These are phyloP conservation scores for Pleurotus eryngii DNA, from an alignment of 768 basidiomycete genomes.

Conservation along the genomic window DNA sequence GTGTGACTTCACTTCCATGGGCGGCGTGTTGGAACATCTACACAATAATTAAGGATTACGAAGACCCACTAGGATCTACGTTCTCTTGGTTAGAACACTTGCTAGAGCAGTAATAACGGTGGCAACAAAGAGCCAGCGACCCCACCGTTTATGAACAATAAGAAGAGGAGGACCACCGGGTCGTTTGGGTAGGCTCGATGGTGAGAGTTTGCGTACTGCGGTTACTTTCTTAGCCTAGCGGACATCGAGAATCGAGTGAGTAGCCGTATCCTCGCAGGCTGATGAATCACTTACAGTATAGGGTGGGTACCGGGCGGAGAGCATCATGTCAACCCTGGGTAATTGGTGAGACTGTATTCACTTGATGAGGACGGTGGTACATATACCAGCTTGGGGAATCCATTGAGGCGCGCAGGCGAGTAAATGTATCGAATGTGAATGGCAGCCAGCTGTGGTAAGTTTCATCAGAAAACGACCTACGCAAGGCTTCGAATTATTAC, in stretches of 20 bases:
- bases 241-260: not conserved
- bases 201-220: conserved; percentile 19
- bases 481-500: conserved; percentile 14
- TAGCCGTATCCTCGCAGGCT: no score
- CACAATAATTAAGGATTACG: no score
- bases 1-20: no score
- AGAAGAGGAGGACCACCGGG: conserved; percentile 37
- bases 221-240: conserved; percentile 30
- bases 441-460: conserved; percentile 48
- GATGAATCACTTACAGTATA: conserved; percentile 34
- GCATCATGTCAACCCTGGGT: conserved; percentile 44
- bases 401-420: conserved; percentile 61
- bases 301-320: conserved; percentile 60
- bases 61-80: conserved; percentile 20
- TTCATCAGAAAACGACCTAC: conserved; percentile 1
- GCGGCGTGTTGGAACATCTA: no score
- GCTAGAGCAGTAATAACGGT: conserved; percentile 36
- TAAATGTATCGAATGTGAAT: conserved; percentile 77
- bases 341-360: conserved; percentile 13
- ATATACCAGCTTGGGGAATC: conserved; percentile 58
- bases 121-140: conserved; percentile 41
- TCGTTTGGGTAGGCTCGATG: conserved; percentile 39
- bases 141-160: conserved; percentile 29
- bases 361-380: no score
- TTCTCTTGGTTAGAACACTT: conserved; percentile 38